These are phyloP conservation scores for Bruguiera parviflora DNA, from an alignment of 345 rosid genomes.

Conservation along the genomic window DNA sequence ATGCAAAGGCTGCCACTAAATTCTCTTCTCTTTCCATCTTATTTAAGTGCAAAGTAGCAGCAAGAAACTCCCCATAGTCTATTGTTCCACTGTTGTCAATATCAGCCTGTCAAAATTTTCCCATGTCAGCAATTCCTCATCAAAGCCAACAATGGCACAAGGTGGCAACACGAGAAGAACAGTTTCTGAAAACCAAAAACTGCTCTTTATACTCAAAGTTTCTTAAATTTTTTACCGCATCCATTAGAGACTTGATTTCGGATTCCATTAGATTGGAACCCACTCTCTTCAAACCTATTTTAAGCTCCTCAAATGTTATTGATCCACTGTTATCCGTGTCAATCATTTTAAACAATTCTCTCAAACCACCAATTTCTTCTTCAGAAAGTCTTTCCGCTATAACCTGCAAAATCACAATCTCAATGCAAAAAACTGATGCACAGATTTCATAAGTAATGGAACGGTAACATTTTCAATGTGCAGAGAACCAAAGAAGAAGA, in stretches of 20 bases:
- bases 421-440: slow-evolving; percentile 10
- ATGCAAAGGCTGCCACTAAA: slow-evolving; percentile 76
- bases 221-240: slow-evolving; percentile 50
- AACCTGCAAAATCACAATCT: slow-evolving; percentile 45
- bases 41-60: slow-evolving; percentile 88
- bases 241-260: slow-evolving; percentile 89
- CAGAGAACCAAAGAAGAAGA: no score
- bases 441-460: not conserved
- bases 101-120: slow-evolving; percentile 65
- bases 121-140: not conserved
- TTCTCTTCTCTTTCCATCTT: slow-evolving; percentile 93
- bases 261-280: slow-evolving; percentile 87
- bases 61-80: slow-evolving; percentile 92
- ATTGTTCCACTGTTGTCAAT: slow-evolving; percentile 85
- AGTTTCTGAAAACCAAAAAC: not conserved
- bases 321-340: slow-evolving; percentile 92
- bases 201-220: not conserved
- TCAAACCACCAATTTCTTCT: slow-evolving; percentile 94
- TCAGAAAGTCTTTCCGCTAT: slow-evolving; percentile 97
- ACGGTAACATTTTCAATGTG: not conserved
- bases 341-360: slow-evolving; percentile 89
- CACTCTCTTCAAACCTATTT: slow-evolving; percentile 72
- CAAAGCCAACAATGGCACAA: not conserved
- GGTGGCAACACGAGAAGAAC: not conserved
- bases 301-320: slow-evolving; percentile 87